Evolutionary conservation across 2,329 filamentous ascomycete species (phyloP).

Genomic region (Neopestalotiopsis sp.): DNA sequence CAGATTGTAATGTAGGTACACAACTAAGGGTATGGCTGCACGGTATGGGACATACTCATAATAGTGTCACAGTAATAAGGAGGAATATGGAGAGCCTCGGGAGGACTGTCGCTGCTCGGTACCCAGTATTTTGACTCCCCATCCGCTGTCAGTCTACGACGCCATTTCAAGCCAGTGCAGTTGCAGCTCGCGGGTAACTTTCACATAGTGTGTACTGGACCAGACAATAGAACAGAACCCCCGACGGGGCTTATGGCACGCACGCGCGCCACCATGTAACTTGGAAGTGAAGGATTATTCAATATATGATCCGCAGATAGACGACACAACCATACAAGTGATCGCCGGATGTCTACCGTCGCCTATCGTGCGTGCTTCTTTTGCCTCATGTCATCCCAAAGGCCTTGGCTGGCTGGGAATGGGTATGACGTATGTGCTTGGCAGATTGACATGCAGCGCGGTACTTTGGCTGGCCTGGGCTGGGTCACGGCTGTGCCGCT

Average conservation of each 20-base stretch:
- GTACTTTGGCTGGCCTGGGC: not conserved
- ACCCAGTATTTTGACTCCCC: not conserved
- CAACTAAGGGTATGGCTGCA: not conserved
- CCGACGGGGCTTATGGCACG: no score
- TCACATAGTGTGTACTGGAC: no score
- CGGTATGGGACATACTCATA: not conserved
- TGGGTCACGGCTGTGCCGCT: constrained; percentile 3
- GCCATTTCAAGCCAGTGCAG: not conserved
- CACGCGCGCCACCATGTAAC: not conserved
- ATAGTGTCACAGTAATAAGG: not conserved
- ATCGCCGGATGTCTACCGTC: not conserved
- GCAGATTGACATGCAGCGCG: constrained; percentile 8
- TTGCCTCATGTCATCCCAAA: not conserved
- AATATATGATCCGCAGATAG: constrained; percentile 1
- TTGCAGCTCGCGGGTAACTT: not conserved
- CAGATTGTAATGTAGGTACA: not conserved
- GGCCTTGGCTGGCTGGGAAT: not conserved
- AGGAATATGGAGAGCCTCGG: not conserved
- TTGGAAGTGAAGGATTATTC: not conserved
- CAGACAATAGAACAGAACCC: no score
- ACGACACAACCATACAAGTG: not conserved
- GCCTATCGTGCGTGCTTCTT: not conserved
- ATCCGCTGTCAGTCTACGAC: not conserved
- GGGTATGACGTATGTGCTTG: constrained; percentile 13
- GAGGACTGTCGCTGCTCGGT: not conserved